A percentile compares a stretch with the other conserved stretches of the same genome.
phyloP scores from a whole-genome alignment of 768 basidiomycete genomes.

The Mycena leptocephala region DNA sequence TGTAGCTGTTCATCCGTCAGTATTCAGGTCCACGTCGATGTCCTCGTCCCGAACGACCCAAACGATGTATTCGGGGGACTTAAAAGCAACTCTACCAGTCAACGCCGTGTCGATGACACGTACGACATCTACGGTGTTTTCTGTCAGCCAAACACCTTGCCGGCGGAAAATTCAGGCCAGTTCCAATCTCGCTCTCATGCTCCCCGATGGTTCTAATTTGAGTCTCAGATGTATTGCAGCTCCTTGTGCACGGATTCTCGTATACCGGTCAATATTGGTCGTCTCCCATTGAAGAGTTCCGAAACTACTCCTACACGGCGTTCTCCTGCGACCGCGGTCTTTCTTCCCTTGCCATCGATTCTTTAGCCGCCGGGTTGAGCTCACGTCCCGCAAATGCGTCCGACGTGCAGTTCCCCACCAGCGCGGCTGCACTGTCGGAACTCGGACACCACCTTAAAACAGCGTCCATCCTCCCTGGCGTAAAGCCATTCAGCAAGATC shows the following conservation, averaged over 20 bases:
- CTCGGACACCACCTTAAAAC: conserved; percentile 6
- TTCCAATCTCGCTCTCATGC: not conserved
- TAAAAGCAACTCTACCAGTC: not conserved
- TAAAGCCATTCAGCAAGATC: not conserved
- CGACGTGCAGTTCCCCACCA: not conserved
- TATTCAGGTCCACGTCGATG: conserved; percentile 1
- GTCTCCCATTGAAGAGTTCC: no score
- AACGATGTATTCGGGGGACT: not conserved
- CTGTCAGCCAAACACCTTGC: no score
- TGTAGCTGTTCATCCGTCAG: not conserved
- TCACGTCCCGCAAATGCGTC: no score
- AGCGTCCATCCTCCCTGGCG: not conserved
- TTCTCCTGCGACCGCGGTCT: no score
- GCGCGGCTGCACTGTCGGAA: not conserved
- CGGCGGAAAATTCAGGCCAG: not conserved
- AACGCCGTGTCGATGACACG: not conserved
- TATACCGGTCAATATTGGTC: no score
- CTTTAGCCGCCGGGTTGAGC: no score
- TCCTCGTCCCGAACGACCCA: not conserved
- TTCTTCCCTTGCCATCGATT: no score
- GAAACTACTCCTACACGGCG: no score
- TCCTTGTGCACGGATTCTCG: no score
- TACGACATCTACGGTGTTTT: no score
- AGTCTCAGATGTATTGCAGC: no score
- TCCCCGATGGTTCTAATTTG: not conserved